Conservation (phyloP, 148 eudicot species). For the Diospyros lotus region DNA sequence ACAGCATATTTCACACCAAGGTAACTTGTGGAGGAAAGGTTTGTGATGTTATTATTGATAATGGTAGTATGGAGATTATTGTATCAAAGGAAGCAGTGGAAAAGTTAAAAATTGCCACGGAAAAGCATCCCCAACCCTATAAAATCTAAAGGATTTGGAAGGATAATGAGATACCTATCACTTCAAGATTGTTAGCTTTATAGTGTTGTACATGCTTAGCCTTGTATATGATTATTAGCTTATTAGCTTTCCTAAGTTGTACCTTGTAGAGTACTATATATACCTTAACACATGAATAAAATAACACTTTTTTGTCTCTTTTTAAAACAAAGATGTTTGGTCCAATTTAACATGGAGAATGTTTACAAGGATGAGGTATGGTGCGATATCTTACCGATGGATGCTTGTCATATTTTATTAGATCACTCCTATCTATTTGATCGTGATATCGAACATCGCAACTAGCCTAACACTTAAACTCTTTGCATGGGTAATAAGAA, state of each 20-base stretch:
- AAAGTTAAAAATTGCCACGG: neutral
- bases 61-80: neutral
- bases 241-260: no score
- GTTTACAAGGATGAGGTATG: neutral
- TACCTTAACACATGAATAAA: no score
- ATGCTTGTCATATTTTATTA: neutral
- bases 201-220: no score
- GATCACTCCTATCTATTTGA: neutral
- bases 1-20: neutral
- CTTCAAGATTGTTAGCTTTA: no score
- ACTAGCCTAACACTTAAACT: neutral
- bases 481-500: no score
- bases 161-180: neutral
- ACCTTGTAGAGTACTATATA: no score
- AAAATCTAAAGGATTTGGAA: neutral
- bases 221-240: no score
- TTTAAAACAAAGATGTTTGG: neutral
- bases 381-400: neutral
- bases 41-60: neutral
- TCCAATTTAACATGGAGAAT: neutral
- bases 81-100: neutral
- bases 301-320: no score
- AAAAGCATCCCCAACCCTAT: neutral
- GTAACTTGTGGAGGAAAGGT: neutral
- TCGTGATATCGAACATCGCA: neutral